Base-by-base conservation (phyloP, 331 rosid species). In the Quercus lobata region DNA sequence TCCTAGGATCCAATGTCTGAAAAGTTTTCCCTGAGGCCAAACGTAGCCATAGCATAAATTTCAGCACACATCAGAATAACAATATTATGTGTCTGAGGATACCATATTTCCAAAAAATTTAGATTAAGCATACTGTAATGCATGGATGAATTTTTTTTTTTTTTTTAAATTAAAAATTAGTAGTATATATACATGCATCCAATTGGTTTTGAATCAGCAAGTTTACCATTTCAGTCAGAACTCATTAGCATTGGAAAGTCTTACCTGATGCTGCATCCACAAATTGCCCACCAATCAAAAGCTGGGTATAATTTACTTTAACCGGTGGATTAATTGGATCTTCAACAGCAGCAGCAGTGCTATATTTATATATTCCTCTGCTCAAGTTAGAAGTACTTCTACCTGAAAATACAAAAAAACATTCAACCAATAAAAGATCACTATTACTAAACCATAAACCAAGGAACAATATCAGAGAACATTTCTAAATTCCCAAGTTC, bases 1-100 rank as follows among this genome's bases (percentile, higher is more conserved):
- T 86, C 81, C 97, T 87, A 3, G 98, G 98, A 74, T 95, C 99
- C 73, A 89, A 76, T 1, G 99, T 88, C 41, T 93, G 92, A 88
- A 91, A 89, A 2, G 92, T 89, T 83, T 87, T 93, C 69, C 92
- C 99, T 95, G 87, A 72, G 69, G n/a, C 77, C 81, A 80, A 15
- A 73, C 15, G 17, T 82, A 79, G 68, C 80, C 81, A 55, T 78
- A 68, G 32, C 24, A 62, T n/a, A 80, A 66, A 74, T 71, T 44
- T 58, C 76, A 66, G 29, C 35, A 71, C 70, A 60, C 4, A 21
- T 74, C 69, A 21, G 18, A 49, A 57, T 25, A 63, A 32, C 70
- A 61, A 78, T 52, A 24, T 7, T 30, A 52, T 2, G 16, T 6
- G 54, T 32, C 41, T 17, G 7, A 54, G 68, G 30, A 61, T 41